Conservation (phyloP, 2,329 filamentous ascomycete species). For the Fulvia fulva region DNA sequence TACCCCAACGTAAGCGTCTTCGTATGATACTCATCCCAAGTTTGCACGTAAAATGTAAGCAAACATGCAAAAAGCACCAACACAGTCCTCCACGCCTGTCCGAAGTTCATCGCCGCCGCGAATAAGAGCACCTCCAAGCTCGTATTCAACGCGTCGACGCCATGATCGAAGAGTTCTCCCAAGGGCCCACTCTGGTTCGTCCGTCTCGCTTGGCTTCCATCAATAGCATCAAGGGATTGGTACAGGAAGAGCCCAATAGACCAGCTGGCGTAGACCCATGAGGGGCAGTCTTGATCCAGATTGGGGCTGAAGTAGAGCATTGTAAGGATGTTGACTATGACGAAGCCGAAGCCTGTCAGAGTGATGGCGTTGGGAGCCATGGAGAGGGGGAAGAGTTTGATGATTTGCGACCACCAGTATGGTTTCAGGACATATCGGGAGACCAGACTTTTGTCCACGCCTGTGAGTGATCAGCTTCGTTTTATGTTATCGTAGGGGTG, state of each 20-base stretch:
- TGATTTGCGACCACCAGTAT: slow-evolving; percentile 92
- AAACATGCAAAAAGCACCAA: slow-evolving; percentile 77
- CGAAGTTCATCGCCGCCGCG: slow-evolving; percentile 85
- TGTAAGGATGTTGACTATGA: slow-evolving; percentile 84
- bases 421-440: slow-evolving; percentile 95
- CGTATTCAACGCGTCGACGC: slow-evolving; percentile 94
- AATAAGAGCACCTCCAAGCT: slow-evolving; percentile 91
- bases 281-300: slow-evolving; percentile 85
- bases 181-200: slow-evolving; percentile 90
- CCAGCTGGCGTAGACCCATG: slow-evolving; percentile 95
- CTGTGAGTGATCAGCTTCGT: slow-evolving; percentile 25
- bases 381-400: slow-evolving; percentile 88
- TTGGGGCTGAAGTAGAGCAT: slow-evolving; percentile 95
- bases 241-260: slow-evolving; percentile 87
- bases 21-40: slow-evolving; percentile 99
- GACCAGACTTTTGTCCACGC: slow-evolving; percentile 82
- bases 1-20: slow-evolving; percentile 90
- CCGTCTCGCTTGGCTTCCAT: slow-evolving; percentile 88
- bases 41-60: slow-evolving; percentile 97
- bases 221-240: slow-evolving; percentile 97
- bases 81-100: slow-evolving; percentile 86
- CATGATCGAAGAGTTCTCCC: slow-evolving; percentile 95
- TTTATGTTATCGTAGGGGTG: neutral
- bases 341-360: slow-evolving; percentile 82
- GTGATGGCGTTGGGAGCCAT: slow-evolving; percentile 85